phyloP scores from a whole-genome alignment of 768 basidiomycete species.

The Phlebiopsis gigantea region DNA sequence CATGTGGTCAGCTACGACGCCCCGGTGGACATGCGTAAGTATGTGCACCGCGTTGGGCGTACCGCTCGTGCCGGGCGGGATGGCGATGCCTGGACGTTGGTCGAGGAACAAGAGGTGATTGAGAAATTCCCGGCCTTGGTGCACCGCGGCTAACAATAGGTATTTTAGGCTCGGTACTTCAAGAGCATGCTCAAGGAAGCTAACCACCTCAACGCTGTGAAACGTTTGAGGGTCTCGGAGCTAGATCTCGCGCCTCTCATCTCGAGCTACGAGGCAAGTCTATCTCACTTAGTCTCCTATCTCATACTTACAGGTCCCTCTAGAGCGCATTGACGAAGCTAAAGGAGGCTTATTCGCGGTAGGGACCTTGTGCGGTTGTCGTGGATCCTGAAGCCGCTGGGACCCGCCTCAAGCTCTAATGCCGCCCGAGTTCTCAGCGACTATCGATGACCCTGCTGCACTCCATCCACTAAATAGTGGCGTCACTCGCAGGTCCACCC shows the following conservation, averaged over 20 bases:
- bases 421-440: no score
- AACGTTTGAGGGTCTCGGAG: constrained; percentile 59
- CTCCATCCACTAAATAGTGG: no score
- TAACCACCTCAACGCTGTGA: constrained; percentile 64
- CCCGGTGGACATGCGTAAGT: constrained; percentile 97
- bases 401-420: no score
- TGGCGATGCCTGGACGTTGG: constrained; percentile 91
- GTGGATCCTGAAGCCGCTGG: neutral
- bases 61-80: constrained; percentile 89
- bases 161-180: constrained; percentile 76
- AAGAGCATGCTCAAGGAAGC: constrained; percentile 74
- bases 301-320: neutral
- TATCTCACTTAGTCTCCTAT: neutral
- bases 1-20: constrained; percentile 96
- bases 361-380: neutral
- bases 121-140: no score
- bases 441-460: no score
- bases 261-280: constrained; percentile 62
- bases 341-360: constrained; percentile 17
- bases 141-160: neutral
- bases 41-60: constrained; percentile 94
- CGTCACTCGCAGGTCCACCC: no score
- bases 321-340: constrained; percentile 26
- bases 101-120: constrained; percentile 87
- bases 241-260: constrained; percentile 52